A percentile compares a stretch with the other conserved stretches of the same genome.
Evolutionary conservation across 202 grass and related monocot species (phyloP).

Genomic region (Zizania palustris): DNA sequence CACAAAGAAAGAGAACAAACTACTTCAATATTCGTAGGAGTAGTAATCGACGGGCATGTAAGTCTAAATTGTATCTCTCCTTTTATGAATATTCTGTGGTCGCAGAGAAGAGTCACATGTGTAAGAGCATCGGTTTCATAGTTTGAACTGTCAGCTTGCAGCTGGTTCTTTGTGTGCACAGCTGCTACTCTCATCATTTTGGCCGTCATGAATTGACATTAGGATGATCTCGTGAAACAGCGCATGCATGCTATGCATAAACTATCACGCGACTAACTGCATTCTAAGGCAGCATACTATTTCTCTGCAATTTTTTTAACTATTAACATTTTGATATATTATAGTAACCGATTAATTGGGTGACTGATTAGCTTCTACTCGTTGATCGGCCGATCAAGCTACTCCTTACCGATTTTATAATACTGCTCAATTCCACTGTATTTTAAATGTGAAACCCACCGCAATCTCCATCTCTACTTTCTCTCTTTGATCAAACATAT

Average conservation of each 20-base stretch:
- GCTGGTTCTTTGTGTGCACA: neutral
- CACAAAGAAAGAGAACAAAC: neutral
- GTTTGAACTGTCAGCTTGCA: neutral
- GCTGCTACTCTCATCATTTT: neutral
- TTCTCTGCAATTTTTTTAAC: too few relatives aligned
- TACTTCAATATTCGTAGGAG: neutral
- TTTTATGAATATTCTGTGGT: neutral
- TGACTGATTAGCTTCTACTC: too few relatives aligned
- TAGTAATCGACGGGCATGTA: neutral
- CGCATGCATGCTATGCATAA: neutral
- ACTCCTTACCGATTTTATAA: too few relatives aligned
- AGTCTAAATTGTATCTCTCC: neutral
- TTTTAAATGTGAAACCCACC: too few relatives aligned
- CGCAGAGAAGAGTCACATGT: neutral
- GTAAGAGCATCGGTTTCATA: neutral
- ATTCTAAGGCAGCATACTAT: too few relatives aligned
- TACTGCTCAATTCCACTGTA: too few relatives aligned
- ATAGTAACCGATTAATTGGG: too few relatives aligned
- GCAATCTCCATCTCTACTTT: too few relatives aligned
- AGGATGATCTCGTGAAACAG: neutral
- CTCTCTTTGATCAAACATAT: too few relatives aligned
- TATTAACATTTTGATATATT: too few relatives aligned
- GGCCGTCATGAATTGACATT: neutral
- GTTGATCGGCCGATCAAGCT: too few relatives aligned
- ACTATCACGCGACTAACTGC: neutral